Base-by-base conservation (phyloP, 768 basidiomycete genomes). In the Exidia glandulosa region DNA sequence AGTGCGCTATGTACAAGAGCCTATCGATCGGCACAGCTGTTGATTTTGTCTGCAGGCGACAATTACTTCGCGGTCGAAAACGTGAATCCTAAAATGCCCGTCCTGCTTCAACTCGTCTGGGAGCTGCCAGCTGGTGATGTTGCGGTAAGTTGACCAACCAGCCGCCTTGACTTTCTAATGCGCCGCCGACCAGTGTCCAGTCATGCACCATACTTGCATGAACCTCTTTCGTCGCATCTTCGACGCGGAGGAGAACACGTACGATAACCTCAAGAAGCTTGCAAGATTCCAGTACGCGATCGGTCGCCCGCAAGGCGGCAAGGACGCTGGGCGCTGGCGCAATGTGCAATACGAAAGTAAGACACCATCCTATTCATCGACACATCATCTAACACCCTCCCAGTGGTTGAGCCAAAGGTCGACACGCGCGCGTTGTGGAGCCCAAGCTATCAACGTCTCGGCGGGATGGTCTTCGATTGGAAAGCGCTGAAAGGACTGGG, bases 391-490 rank as follows among this genome's bases (percentile, higher is more conserved):
- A 19, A n/a, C n/a, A n/a, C n/a, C n/a, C n/a, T 45, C 41, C 16
- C 6, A 45, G 63, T 64, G 27, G 64, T 63, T 30, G 59, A 61
- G 9, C 55, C 47, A 30, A 61, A 66, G 7, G 60, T 69, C 32
- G 66, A 69, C 54, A 32, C 69, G 30, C 32, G 58, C 14, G 58
- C 61, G n/a, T 68, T 68, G 34, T 71, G 69, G 69, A 16, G 31
- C 12, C 52, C 14, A n/a, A n/a, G n/a, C 29, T 59, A 58, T 2
- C 25, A 27, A 1, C 50, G 60, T 13, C 16, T 52, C 13, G 64
- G 61, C 4, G 31, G 19, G 2, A 65, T 65, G 52, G 56, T 47
- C 32, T 69, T 71, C 34, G 64, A 65, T 32, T 71, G 68, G 68
- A 34, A 59, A 25, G 31, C 36, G 13, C 60, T 67, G 34, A 63